Percentiles rank a stretch among this genome's conserved stretches.
Conservation (phyloP, 768 basidiomycete genomes). For the Panaeolus papilionaceus region DNA sequence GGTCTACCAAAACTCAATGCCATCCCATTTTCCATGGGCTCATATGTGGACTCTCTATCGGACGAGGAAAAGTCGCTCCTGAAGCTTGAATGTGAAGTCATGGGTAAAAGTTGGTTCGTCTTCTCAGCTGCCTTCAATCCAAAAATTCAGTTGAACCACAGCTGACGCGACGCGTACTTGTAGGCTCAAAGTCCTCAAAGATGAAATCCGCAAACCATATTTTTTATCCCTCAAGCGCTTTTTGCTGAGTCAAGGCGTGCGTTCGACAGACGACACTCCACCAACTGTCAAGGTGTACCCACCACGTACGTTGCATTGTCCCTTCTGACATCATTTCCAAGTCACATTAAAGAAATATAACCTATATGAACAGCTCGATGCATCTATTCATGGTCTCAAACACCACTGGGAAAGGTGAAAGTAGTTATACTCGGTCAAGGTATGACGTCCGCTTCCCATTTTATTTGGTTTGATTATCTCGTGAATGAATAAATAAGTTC, state of each 20-base stretch:
- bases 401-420: constrained; percentile 70
- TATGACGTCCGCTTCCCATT: constrained; percentile 25
- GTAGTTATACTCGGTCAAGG: constrained; percentile 76
- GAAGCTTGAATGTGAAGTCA: constrained; percentile 70
- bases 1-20: constrained; percentile 55
- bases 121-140: neutral
- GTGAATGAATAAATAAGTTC: neutral
- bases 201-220: constrained; percentile 67
- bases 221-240: constrained; percentile 52
- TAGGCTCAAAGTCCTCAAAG: constrained; percentile 51
- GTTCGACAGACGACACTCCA: neutral
- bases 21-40: constrained; percentile 69
- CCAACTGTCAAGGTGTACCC: constrained; percentile 53
- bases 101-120: constrained; percentile 75
- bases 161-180: neutral
- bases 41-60: constrained; percentile 57
- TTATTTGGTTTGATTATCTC: neutral
- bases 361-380: constrained; percentile 44
- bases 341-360: neutral
- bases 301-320: constrained; percentile 45
- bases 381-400: constrained; percentile 83
- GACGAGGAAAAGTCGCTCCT: constrained; percentile 66
- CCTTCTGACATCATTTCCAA: constrained; percentile 38
- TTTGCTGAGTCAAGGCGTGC: neutral
- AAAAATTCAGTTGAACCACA: neutral